phyloP scores from a whole-genome alignment of 345 rosid species.

The Lumnitzera racemosa region DNA sequence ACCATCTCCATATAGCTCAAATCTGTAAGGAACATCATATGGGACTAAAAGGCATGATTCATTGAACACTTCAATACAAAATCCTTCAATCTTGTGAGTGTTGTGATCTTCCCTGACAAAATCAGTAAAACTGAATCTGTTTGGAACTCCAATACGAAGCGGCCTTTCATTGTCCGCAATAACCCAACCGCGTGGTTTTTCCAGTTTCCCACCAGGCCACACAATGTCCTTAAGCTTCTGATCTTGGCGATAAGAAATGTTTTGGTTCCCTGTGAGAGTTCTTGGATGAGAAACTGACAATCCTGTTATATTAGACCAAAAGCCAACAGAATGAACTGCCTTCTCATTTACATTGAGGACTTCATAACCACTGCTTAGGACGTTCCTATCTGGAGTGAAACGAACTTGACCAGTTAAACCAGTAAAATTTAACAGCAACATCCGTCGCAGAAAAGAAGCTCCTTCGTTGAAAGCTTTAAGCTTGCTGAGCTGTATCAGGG shows the following conservation, averaged over 20 bases:
- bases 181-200: conserved; percentile 83
- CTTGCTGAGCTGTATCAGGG: conserved; percentile 31
- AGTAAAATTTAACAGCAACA: conserved; percentile 59
- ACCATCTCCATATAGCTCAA: conserved; percentile 63
- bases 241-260: conserved; percentile 17
- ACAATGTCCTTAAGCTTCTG: conserved; percentile 48
- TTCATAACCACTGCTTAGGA: conserved; percentile 50
- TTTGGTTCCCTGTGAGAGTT: conserved; percentile 16
- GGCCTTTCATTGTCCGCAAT: conserved; percentile 55
- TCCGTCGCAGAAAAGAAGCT: conserved; percentile 25
- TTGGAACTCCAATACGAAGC: conserved; percentile 71
- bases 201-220: conserved; percentile 75
- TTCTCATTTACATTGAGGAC: conserved; percentile 51
- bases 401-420: conserved; percentile 65
- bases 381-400: conserved; percentile 44
- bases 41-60: conserved; percentile 65
- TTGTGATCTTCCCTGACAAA: conserved; percentile 49
- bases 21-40: conserved; percentile 60
- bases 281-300: conserved; percentile 49
- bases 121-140: conserved; percentile 63
- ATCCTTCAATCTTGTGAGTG: conserved; percentile 51
- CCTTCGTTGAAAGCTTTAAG: conserved; percentile 64
- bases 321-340: conserved; percentile 49
- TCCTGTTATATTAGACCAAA: conserved; percentile 52
- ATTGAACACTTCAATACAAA: conserved; percentile 66